These are phyloP conservation scores for Colletotrichum sp. DNA, from an alignment of 2,329 filamentous ascomycete species.

Conservation along the genomic window DNA sequence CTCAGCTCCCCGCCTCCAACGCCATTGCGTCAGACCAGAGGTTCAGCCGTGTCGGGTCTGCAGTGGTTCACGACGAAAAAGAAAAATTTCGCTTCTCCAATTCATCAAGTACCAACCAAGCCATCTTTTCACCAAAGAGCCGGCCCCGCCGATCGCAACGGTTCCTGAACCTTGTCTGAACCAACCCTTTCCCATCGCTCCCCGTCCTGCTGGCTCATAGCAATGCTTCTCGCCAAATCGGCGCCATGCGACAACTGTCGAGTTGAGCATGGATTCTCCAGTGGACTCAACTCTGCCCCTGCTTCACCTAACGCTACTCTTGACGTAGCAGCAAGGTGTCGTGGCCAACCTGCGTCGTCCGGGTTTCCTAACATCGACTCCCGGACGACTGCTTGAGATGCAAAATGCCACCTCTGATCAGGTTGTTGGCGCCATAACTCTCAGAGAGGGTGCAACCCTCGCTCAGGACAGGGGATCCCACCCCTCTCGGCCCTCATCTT, in stretches of 20 bases:
- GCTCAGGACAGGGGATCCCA: neutral
- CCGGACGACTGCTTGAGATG: neutral
- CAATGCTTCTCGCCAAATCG: neutral
- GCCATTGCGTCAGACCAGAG: constrained; percentile 12
- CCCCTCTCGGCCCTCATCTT: neutral
- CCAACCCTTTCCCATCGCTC: neutral
- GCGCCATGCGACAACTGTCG: neutral
- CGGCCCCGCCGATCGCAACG: constrained; percentile 11
- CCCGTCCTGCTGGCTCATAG: neutral
- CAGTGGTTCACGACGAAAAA: neutral
- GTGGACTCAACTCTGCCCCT: neutral
- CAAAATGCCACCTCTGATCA: neutral
- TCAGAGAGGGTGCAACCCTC: neutral
- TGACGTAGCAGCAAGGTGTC: neutral
- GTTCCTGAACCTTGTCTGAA: constrained; percentile 15
- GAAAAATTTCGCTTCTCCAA: neutral
- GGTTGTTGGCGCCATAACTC: constrained; percentile 4
- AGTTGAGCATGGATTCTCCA: constrained; percentile 11
- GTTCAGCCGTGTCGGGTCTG: neutral
- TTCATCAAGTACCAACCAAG: neutral
- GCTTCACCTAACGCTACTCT: neutral
- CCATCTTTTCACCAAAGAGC: neutral
- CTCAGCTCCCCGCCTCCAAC: neutral
- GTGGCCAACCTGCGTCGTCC: neutral
- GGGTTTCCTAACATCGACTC: constrained; percentile 15